A percentile compares a stretch with the other conserved stretches of the same genome.
These are phyloP conservation scores for Boechera stricta DNA, from an alignment of 345 rosid genomes.

Conservation along the genomic window DNA sequence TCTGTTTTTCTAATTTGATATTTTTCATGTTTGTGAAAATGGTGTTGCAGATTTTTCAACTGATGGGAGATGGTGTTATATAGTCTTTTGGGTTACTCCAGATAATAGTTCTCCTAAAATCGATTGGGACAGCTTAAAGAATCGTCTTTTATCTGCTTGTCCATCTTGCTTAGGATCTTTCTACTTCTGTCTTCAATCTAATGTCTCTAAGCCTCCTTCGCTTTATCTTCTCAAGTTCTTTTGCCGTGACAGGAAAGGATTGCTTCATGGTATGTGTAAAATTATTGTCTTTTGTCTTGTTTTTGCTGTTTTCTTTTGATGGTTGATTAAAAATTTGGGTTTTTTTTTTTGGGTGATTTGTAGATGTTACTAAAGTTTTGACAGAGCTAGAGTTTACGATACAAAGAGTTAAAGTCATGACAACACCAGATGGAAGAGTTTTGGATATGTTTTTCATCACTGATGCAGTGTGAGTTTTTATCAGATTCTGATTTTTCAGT, in stretches of 20 bases:
- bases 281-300: neutral
- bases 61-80: constrained; percentile 82
- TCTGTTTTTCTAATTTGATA: neutral
- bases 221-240: constrained; percentile 67
- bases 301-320: neutral
- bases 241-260: constrained; percentile 64
- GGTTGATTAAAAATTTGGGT: neutral
- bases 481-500: neutral
- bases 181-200: constrained; percentile 47
- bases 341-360: constrained; percentile 19
- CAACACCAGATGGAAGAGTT: constrained; percentile 75
- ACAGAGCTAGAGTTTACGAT: constrained; percentile 70
- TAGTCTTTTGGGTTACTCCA: constrained; percentile 71
- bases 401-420: constrained; percentile 76
- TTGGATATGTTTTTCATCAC: constrained; percentile 73
- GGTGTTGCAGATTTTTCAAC: constrained; percentile 67
- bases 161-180: constrained; percentile 58
- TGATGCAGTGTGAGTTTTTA: constrained; percentile 57
- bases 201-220: constrained; percentile 49
- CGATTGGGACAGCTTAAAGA: constrained; percentile 72
- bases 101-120: constrained; percentile 39
- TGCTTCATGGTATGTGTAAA: constrained; percentile 61
- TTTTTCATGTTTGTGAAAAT: neutral
- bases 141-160: constrained; percentile 59
- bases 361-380: constrained; percentile 67